Evolutionary conservation across 129 eudicot genomes (phyloP), one percentile per base, ranked within the genome.

Genomic region (Apium graveolens): DNA sequence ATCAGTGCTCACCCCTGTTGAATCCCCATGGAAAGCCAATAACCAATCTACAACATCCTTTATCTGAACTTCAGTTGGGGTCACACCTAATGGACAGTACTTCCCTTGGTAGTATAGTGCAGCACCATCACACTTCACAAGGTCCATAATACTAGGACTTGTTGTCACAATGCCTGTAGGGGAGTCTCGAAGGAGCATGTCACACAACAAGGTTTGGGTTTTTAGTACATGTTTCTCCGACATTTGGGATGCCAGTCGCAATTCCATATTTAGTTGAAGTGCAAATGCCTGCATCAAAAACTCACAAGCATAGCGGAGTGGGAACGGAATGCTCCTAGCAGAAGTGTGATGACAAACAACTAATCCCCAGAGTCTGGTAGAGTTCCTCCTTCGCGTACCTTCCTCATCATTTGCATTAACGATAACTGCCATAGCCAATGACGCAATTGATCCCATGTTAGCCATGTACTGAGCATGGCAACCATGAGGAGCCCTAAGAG

Each of bases 41-140:
- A 91, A 65, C 97, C 97, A 91, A 29, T 86, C 78, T 7, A 72
- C 86, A 80, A 91, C 82, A 78, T 86, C 89, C 27, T 53, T 73
- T 80, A 91, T 72, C 78, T 91, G 93, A 69, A 82, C 66, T 76
- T 89, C 88, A 24, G 76, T 84, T 68, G 97, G 97, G 73, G 97
- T 87, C 27, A 78, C 80, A 57, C 97, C 97, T 63, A 86, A 63
- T 16, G 86, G 76, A 86, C 83, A 85, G 78, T 85, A 83, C 80
- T 81, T 86, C 57, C 83, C 86, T 43, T 82, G 70, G 57, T 85
- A 76, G 53, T 70, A 85, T 38, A 91, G 74, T 35, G 90, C 97
- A 10, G 97, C 91, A 35, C 97, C 97, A 62, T 91, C 93, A 78
- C 93, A 91, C 79, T 85, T 91, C 37, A 91, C 90, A 46, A 91